Evolutionary conservation across 345 rosid species (phyloP), one percentile per base, ranked within the genome.

Genomic region (Syzygium oleosum): DNA sequence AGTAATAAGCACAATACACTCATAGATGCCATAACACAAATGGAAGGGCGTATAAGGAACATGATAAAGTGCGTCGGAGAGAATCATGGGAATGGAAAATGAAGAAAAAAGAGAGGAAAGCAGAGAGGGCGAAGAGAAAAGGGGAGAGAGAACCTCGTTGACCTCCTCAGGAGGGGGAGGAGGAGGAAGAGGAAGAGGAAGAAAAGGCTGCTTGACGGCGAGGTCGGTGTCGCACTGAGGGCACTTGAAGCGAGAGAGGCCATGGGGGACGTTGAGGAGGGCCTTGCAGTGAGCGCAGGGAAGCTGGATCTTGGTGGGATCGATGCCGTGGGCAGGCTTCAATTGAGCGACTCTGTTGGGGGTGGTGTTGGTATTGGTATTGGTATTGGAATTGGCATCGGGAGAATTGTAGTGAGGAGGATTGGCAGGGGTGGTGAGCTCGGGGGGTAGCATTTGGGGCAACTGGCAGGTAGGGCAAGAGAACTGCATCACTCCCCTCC

Each of bases 371-470:
- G 59, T 79, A 43, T 43, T 43, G 88, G 93, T 27, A 90, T 91
- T 17, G 91, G 89, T 4, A 87, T 87, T 25, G 89, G 41, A 65
- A 87, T 87, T 59, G 85, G 91, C 78, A 80, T 92, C 31, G 92
- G 88, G 53, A 87, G 91, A 41, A 25, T 84, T 17, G 85, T 51
- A 55, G 61, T 12, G 3, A 11, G 85, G 61, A 52, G 27, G 89
- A 92, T 61, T 43, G 90, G 34, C 59, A 91, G 31, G 54, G 87
- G 87, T 88, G 89, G 96, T 90, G 61, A 97, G 96, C 92, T 97
- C 98, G 88, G 99, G 99, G 52, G 99, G 99, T 31, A 97, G 93
- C 99, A 95, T 97, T 91, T 97, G 98, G 85, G 98, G 98, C 89
- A 96, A 90, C 89, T 95, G 93, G 87, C 99, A 97, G 84, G 94